Evolutionary conservation across 768 basidiomycete genomes (phyloP), one percentile per base, ranked within the genome.

Genomic region (Tricholoma sp.): DNA sequence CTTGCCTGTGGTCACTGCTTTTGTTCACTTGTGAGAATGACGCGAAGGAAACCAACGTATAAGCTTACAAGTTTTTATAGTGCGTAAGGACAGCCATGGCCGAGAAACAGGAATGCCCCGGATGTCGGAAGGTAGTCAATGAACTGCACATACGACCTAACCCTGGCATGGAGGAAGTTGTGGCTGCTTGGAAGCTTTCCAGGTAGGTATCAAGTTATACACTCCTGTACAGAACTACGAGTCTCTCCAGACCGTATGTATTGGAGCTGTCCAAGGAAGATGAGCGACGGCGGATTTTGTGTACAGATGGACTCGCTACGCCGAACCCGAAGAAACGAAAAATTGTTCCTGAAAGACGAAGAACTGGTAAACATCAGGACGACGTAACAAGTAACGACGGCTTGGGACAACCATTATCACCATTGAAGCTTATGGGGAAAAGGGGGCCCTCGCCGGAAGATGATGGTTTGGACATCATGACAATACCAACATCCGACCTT

Each of bases 1-100:
- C 77, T 93, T 4, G 68, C 68, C 5, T 93, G 91, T 65, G 91
- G 89, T 1, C 91, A 94, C 63, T 86, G 83, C 49, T 94, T 92
- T 66, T 93, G 91, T 71, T 90, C 88, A 12, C 66, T 80, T 63
- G 89, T 90, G 59, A 62, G 85, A 65, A 41, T 33, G 17, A 55
- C 24, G 34, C 60, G 34, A 49, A 11, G 42, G 49, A 24, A 10
- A 15, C 9, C 28, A 28, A 57, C 53, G 32, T 60, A 32, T 52
- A 36, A 33, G 50, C 29, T 56, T 51, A 54, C 44, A 13, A 18
- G 28, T 50, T 18, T 18, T 24, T 39, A 18, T 56, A 93, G 91
- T 94, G 91, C 66, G 82, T 92, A 53, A 77, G 91, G 49, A 72
- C 79, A 18, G 75, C 80, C 4, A 67, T 91, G 29, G 63, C 74